These are phyloP conservation scores for Macrophomina pseudophaseolina DNA, from an alignment of 2,329 filamentous ascomycete species.

Conservation along the genomic window DNA sequence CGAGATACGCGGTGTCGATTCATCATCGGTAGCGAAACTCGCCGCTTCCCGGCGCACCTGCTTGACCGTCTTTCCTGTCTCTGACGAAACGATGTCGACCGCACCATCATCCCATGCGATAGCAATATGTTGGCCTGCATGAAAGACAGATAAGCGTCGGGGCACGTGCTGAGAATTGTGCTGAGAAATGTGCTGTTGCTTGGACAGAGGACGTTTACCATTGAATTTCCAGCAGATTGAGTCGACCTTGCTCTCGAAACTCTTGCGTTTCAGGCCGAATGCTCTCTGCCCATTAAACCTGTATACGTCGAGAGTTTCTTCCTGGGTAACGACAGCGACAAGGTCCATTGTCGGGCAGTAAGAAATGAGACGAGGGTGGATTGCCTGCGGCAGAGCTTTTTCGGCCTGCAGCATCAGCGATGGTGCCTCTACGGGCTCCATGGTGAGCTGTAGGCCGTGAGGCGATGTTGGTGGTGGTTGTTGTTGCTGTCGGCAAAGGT, in stretches of 20 bases:
- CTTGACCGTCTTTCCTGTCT: slow-evolving; percentile 75
- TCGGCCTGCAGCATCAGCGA: slow-evolving; percentile 46
- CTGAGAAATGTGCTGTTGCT: slow-evolving; percentile 1
- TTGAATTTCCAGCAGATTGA: slow-evolving; percentile 54
- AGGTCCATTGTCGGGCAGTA: slow-evolving; percentile 88
- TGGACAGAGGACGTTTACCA: slow-evolving; percentile 34
- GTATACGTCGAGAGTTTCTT: slow-evolving; percentile 75
- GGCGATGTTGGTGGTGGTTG: slow-evolving; percentile 1
- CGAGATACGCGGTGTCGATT: slow-evolving; percentile 41
- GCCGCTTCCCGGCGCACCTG: slow-evolving; percentile 20
- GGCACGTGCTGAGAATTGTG: slow-evolving; percentile 20
- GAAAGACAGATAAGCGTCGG: slow-evolving; percentile 9
- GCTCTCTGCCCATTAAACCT: slow-evolving; percentile 76
- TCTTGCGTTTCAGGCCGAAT: slow-evolving; percentile 57
- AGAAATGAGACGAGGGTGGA: slow-evolving; percentile 65
- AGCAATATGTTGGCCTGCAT: slow-evolving; percentile 73
- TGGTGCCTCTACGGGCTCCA: slow-evolving; percentile 31
- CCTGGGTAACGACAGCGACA: slow-evolving; percentile 71
- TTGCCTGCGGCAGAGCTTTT: slow-evolving; percentile 51
- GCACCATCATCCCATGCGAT: slow-evolving; percentile 83
- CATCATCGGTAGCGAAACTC: not conserved
- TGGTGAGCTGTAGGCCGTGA: slow-evolving; percentile 28
- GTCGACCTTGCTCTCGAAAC: slow-evolving; percentile 40
- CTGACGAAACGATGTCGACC: slow-evolving; percentile 76
- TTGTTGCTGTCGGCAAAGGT: not conserved